Evolutionary conservation across 2,329 filamentous ascomycete species (phyloP).

Genomic region (Metarhizium humberi): DNA sequence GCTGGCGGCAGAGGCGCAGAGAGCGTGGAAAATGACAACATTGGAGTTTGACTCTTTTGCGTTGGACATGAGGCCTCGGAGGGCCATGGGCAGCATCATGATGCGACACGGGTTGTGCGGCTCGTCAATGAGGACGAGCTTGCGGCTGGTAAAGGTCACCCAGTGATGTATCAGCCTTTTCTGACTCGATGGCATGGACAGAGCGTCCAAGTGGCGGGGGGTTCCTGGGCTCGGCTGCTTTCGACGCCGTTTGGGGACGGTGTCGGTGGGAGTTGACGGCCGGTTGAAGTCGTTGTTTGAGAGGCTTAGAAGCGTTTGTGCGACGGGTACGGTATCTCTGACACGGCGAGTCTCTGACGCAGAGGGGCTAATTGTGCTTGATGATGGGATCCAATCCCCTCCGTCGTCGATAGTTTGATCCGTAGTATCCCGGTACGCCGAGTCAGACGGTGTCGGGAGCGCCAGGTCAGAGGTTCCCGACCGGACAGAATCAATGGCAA

Average conservation of each 20-base stretch:
- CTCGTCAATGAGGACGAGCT: conserved; percentile 15
- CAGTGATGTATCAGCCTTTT: conserved; percentile 18
- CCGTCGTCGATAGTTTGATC: background rate
- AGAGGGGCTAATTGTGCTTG: background rate
- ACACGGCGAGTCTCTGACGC: background rate
- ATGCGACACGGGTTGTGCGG: conserved; percentile 15
- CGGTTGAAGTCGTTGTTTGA: background rate
- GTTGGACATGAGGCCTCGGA: conserved; percentile 11
- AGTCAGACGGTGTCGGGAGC: background rate
- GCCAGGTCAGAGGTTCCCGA: background rate
- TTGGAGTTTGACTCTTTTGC: conserved; percentile 12
- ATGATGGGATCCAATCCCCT: background rate
- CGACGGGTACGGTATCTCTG: background rate
- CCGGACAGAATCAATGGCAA: background rate
- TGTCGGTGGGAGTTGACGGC: background rate
- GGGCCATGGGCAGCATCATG: conserved; percentile 17
- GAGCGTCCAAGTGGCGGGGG: conserved; percentile 11
- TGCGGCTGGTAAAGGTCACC: conserved; percentile 16
- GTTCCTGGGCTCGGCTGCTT: background rate
- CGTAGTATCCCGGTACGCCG: background rate
- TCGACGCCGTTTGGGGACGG: background rate
- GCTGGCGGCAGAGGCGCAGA: conserved; percentile 29
- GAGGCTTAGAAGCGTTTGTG: background rate
- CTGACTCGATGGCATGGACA: conserved; percentile 9
- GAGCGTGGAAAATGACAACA: conserved; percentile 15